Conservation (phyloP, 2,329 filamentous ascomycete genomes). For the Scedosporium boydii region DNA sequence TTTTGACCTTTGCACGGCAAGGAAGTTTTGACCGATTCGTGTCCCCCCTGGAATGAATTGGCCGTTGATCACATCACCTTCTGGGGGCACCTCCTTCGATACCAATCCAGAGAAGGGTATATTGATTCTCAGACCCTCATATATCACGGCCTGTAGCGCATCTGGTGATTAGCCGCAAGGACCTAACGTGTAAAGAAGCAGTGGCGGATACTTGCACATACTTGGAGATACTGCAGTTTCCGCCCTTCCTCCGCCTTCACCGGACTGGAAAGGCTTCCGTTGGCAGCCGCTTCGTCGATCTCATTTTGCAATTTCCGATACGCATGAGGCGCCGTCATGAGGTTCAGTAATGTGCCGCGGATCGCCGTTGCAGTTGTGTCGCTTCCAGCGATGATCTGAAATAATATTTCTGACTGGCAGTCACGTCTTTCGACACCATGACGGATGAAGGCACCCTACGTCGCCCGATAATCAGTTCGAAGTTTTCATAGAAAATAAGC, state of each 20-base stretch:
- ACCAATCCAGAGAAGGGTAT: conserved; percentile 16
- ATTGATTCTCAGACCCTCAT: conserved; percentile 22
- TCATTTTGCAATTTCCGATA: conserved; percentile 34
- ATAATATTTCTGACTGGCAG: conserved; percentile 20
- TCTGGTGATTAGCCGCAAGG: conserved; percentile 13
- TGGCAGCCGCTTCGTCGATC: conserved; percentile 26
- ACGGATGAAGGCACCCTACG: conserved; percentile 27
- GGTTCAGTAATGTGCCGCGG: conserved; percentile 36
- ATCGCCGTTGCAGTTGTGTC: conserved; percentile 44
- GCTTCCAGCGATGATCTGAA: conserved; percentile 23
- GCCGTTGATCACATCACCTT: conserved; percentile 18
- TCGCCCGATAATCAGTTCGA: neutral
- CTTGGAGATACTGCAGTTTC: neutral
- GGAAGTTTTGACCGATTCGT: conserved; percentile 37
- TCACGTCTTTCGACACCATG: conserved; percentile 21
- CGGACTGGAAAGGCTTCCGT: conserved; percentile 16
- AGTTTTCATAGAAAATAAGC: neutral
- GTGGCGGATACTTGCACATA: neutral
- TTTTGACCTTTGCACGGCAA: conserved; percentile 39
- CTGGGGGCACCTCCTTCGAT: conserved; percentile 16
- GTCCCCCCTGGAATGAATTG: conserved; percentile 20
- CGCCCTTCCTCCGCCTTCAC: conserved; percentile 9
- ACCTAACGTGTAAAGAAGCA: neutral
- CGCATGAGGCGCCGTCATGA: conserved; percentile 34
- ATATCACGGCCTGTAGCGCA: conserved; percentile 23